phyloP scores from a whole-genome alignment of 1,284 basidiomycete genomes.

The Ustilago bromivora region DNA sequence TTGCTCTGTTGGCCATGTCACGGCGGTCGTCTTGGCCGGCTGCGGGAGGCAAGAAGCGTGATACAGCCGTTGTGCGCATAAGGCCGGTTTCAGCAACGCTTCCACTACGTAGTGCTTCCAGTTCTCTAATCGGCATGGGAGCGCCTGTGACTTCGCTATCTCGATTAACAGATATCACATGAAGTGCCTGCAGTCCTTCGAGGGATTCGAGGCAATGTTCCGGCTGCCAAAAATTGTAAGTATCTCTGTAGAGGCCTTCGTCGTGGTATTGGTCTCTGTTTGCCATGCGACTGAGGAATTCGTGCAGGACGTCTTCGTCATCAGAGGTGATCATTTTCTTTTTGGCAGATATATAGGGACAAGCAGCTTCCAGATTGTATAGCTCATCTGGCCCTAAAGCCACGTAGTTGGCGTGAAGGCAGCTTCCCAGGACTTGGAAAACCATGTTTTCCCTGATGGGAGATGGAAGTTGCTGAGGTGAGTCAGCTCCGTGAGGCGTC shows the following conservation, averaged over 20 bases:
- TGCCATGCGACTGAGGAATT: neutral
- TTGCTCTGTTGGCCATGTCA: neutral
- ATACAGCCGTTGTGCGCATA: neutral
- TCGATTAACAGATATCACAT: conserved; percentile 24
- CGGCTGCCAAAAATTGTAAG: too few species aligned
- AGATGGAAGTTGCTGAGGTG: neutral
- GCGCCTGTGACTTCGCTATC: conserved; percentile 40
- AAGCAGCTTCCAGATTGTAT: neutral
- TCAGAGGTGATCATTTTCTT: conserved; percentile 24
- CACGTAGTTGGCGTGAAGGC: conserved; percentile 30
- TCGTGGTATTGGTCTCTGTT: too few species aligned
- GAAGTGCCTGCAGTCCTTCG: conserved; percentile 1
- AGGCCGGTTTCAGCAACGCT: conserved; percentile 11
- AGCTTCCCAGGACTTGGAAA: conserved; percentile 3
- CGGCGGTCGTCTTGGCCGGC: too few species aligned
- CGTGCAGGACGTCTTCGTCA: neutral
- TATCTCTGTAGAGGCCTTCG: too few species aligned
- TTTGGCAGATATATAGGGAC: neutral
- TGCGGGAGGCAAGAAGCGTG: neutral
- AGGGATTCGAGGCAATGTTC: too few species aligned
- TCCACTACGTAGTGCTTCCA: conserved; percentile 40
- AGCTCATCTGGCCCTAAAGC: conserved; percentile 14
- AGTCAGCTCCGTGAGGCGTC: neutral
- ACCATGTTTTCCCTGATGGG: too few species aligned
- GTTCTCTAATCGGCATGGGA: conserved; percentile 35